A percentile compares a stretch with the other conserved stretches of the same genome.
Evolutionary conservation across 306 rosid species (phyloP).

Genomic region (Spatholobus suberectus): DNA sequence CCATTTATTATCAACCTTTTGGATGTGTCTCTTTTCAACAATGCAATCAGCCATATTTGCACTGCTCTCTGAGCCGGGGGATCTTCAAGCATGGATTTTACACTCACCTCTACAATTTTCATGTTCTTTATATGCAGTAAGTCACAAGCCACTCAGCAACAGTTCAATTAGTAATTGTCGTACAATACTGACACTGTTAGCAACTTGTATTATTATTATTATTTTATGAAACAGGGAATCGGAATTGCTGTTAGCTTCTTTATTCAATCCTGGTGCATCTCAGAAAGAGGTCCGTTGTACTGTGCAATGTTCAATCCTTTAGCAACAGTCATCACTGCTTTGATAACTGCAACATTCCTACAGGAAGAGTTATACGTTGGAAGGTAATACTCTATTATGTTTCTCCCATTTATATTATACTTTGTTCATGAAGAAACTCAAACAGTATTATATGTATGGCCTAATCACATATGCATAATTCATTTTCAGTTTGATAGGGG

Average conservation of each 20-base stretch:
- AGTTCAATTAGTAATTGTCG: background rate
- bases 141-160: conserved; percentile 23
- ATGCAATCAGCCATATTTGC: conserved; percentile 56
- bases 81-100: conserved; percentile 54
- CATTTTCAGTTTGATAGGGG: conserved; percentile 68
- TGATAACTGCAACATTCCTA: conserved; percentile 53
- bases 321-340: conserved; percentile 68
- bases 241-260: conserved; percentile 62
- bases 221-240: conserved; percentile 58
- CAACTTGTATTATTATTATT: background rate
- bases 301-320: conserved; percentile 75
- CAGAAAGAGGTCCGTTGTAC: conserved; percentile 70
- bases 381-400: conserved; percentile 50
- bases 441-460: background rate
- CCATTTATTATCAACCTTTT: conserved; percentile 60
- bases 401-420: background rate
- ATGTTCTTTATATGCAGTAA: conserved; percentile 72
- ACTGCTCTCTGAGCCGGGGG: conserved; percentile 48
- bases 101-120: conserved; percentile 54
- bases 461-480: background rate
- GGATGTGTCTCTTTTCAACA: conserved; percentile 68
- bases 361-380: conserved; percentile 64
- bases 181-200: background rate
- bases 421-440: background rate
- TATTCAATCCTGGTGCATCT: conserved; percentile 71